These are phyloP conservation scores for Citrus sinensis DNA, from an alignment of 345 rosid genomes.

Conservation along the genomic window DVS_A1.0 CM039162.1:16207001-16207500, in stretches of 20 bases:
- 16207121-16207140: neutral
- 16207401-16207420: conserved; percentile 88
- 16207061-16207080: neutral
- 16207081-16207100: neutral
- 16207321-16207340: conserved; percentile 66
- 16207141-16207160: neutral
- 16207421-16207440: conserved; percentile 91
- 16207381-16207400: conserved; percentile 64
- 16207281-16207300: conserved; percentile 20
- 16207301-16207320: conserved; percentile 31
- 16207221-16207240: conserved; percentile 6
- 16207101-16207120: neutral
- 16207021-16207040: neutral
- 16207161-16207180: neutral
- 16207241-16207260: conserved; percentile 71
- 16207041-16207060: neutral
- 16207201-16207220: neutral
- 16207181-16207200: neutral
- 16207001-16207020: neutral
- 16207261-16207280: conserved; percentile 65
- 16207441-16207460: conserved; percentile 94
- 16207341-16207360: conserved; percentile 99
- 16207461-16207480: conserved; percentile 96
- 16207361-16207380: conserved; percentile 84
- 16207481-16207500: conserved; percentile 92